Percentiles rank a stretch among this genome's conserved stretches.
Conservation (phyloP, 306 rosid species). For the Elaeagnus macrophylla region DNA sequence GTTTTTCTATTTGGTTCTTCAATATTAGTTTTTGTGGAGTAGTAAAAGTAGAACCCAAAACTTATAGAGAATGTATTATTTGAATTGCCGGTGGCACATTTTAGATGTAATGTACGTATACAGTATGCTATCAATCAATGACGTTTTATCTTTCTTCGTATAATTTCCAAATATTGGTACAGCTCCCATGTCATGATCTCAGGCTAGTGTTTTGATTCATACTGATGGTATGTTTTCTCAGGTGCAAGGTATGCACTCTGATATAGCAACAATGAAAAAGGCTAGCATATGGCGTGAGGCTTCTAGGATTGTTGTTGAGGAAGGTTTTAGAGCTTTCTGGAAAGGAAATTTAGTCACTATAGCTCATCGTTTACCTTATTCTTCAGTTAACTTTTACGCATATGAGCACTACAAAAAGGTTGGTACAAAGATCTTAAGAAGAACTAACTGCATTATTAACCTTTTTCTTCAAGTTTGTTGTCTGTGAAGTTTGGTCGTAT, state of each 20-base stretch:
- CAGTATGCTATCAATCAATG: no score
- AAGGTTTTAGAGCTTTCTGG: slow-evolving; percentile 95
- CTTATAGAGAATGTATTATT: no score
- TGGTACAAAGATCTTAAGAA: slow-evolving; percentile 5
- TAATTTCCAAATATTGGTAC: no score
- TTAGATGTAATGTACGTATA: no score
- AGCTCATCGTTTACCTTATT: slow-evolving; percentile 92
- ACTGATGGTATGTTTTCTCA: slow-evolving; percentile 16
- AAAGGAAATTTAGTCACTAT: slow-evolving; percentile 93
- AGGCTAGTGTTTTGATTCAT: not conserved
- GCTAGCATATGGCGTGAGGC: slow-evolving; percentile 92
- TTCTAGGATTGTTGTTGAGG: slow-evolving; percentile 75
- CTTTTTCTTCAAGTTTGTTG: not conserved
- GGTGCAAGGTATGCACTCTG: slow-evolving; percentile 98
- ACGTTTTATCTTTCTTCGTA: no score
- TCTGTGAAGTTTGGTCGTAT: not conserved
- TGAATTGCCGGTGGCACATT: no score
- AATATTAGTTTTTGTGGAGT: no score
- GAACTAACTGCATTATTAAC: not conserved
- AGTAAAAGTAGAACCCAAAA: no score
- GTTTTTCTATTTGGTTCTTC: no score
- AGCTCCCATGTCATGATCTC: not conserved
- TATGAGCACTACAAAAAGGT: slow-evolving; percentile 86
- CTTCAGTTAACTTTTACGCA: slow-evolving; percentile 83
- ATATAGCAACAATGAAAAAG: slow-evolving; percentile 61